These are phyloP conservation scores for Puccinellia tenuiflora DNA, from an alignment of 176 grass and related monocot genomes.

Conservation along the genomic window DNA sequence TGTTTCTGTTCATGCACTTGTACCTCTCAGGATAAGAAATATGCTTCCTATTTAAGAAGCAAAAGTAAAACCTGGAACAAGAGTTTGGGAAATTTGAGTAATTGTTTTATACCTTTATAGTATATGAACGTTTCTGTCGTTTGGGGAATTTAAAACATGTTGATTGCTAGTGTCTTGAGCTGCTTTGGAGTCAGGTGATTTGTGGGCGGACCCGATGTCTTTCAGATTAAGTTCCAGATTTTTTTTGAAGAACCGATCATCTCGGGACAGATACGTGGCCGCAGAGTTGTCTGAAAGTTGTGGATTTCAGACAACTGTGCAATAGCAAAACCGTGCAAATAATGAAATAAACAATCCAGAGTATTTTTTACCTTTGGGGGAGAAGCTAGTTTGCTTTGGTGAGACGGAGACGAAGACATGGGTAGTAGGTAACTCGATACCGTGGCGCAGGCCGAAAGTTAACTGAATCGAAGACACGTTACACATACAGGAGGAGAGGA, in stretches of 20 bases:
- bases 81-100: not conserved
- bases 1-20: not conserved
- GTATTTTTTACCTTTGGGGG: not conserved
- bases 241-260: not conserved
- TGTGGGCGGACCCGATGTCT: not conserved
- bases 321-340: not conserved
- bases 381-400: not conserved
- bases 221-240: not conserved
- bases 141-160: not conserved
- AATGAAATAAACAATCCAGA: not conserved
- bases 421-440: not conserved
- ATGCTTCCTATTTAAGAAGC: not conserved
- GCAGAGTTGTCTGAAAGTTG: not conserved
- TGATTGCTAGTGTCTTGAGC: not conserved
- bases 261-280: not conserved
- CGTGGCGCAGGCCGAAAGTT: constrained; percentile 24
- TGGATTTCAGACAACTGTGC: not conserved
- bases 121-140: not conserved
- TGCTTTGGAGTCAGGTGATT: not conserved
- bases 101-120: not conserved
- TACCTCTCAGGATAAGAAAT: not conserved
- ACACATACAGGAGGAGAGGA: not conserved
- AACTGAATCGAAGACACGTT: not conserved
- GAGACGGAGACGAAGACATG: not conserved
- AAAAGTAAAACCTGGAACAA: not conserved